Base-by-base conservation (phyloP, 2,329 filamentous ascomycete species). In the Fusarium buharicum region DNA sequence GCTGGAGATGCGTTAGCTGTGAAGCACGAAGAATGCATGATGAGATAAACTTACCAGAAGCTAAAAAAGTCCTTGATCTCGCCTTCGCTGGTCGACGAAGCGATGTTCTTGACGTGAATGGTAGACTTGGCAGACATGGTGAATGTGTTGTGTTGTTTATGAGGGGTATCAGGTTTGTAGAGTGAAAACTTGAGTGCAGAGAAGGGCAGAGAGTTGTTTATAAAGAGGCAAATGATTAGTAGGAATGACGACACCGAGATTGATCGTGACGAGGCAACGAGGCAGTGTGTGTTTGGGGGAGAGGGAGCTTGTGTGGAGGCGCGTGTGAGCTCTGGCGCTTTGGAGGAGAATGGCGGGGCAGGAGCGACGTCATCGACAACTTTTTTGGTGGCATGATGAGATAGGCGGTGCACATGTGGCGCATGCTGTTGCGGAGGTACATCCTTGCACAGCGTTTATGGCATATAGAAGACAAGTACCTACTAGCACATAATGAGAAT, bases 41-140 rank as follows among this genome's bases (percentile, higher is more conserved):
- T 4, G 14, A 28, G 1, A 10, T 5, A 27, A 22, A 59, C 86
- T 75, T 84, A 94, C 92, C 87, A 90, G 80, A 98, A 98, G 82
- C 90, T 95, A 84, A 99, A 99, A 84, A 99, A 99, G 75, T 97
- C 93, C 74, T 87, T 88, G 71, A 99, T 88, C 79, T 98, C 93
- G 80, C 93, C 90, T 79, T 99, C 93, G 68, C 86, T 87, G 54
- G 94, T 97, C 75, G 89, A 80, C 62, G 82, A 76, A 69, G 91
- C 88, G 79, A 99, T 97, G 81, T 95, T 93, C 80, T 91, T 90
- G 72, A 98, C 93, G 80, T 93, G 82, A 65, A 97, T 92, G 46
- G 90, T 94, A 49, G 75, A 71, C 71, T 80, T 85, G 70, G 79
- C 75, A 71, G 84, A 79, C 85, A 88, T 88, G 65, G 36, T 82